Base-by-base conservation (phyloP, 768 basidiomycete genomes). In the Neoboletus subvelutipes region DNA sequence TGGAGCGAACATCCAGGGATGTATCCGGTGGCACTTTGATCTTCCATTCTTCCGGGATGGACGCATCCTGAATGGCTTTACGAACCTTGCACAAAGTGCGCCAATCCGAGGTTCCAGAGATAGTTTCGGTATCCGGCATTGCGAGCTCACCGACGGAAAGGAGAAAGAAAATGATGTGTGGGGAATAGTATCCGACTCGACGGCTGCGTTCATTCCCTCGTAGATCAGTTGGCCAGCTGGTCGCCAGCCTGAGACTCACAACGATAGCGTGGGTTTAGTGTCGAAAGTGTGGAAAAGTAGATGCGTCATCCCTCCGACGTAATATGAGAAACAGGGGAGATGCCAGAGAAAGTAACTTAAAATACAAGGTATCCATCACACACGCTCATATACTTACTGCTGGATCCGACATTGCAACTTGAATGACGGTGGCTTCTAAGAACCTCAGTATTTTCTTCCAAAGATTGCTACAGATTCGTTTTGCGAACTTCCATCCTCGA, bases 41-140 rank as follows among this genome's bases (percentile, higher is more conserved):
- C 51, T 24, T 55, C 68, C 68, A 70, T 12, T 45, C 58, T 22
- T 60, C 41, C 2, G 66, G 67, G 39, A 69, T 69, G 45, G 68
- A 67, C 4, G 59, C 61, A 8, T 63, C 57, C 39, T 70, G 68
- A 37, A 13, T 28, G 10, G 59, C 60, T 46, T 60, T 70, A 20
- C 61, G 63, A 26, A 20, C 45, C 3, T 52, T 22, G 31, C 68
- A 69, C 31, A 68, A 36, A 5, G 66, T 48, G n/a, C 46, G 59
- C 67, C 68, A 69, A 42, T 68, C 58, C 17, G 55, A 46, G 39
- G 31, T 20, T 56, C 24, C 46, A 36, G 42, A 4, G 28, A 3
- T n/a, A 7, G 43, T 26, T 26, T 33, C 17, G 7, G 45, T 22
- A 4, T 46, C 39, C 15, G 59, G 39, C 63, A 64, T 64, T 12